Evolutionary conservation across 441 rosid genomes (phyloP), one percentile per base, ranked within the genome.

Genomic region (Mallotus japonicus): DNA sequence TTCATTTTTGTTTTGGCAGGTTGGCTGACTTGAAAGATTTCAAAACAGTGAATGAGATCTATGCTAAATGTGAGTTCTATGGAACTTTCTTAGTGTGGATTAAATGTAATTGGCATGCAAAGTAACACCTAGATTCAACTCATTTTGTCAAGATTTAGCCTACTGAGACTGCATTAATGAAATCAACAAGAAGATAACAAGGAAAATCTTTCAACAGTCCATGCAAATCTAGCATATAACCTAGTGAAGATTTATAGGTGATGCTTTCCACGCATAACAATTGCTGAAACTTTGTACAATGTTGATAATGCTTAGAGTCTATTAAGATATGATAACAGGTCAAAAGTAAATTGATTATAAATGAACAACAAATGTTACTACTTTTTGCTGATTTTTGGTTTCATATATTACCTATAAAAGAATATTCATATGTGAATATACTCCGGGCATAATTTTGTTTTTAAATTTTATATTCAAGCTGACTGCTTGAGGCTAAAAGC

Each of bases 1-100:
- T 60, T 20, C 0, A 20, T 69, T 63, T 67, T 69, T 34, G 15
- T 77, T 37, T 62, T 40, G 72, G 81, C 81, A 93, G 97, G 98
- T 73, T 92, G 83, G 96, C 97, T 71, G 97, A 93, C 89, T 79
- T 93, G 86, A 83, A 78, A 65, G 97, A 90, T 88, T 91, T 95
- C 88, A 90, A 95, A 82, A 93, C 83, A 88, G 98, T 91, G 71
- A 91, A 95, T 50, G 99, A 91, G 82, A 90, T 95, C 63, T 93
- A 95, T 77, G 97, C 89, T 8, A 95, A 88, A 85, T 93, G 98
- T 95, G 80, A 90, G 98, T 88, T 71, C 9, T 16, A 1, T 10
- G 17, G 60, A 51, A 4, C 47, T 64, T 47, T 46, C 8, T 28
- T 16, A 12, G 15, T 34, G 50, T 34, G 20, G 66, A 44, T 0